phyloP scores from a whole-genome alignment of 345 rosid species.

The Aquilaria yunnanensis region DNA sequence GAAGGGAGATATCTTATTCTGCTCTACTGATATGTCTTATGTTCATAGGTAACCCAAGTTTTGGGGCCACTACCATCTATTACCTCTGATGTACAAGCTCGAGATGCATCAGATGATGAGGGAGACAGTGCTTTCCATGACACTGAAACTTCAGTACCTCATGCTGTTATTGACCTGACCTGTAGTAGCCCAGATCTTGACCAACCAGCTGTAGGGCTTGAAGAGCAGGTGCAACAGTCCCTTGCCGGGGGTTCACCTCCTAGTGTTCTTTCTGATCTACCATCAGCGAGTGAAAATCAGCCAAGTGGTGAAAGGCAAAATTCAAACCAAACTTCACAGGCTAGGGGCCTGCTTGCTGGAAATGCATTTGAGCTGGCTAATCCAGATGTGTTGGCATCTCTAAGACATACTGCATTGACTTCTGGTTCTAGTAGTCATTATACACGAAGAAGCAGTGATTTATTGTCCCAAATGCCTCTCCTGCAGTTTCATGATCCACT shows the following conservation, averaged over 20 bases:
- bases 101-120: slow-evolving; percentile 21
- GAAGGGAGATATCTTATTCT: too few relatives aligned
- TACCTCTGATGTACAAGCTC: slow-evolving; percentile 25
- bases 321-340: slow-evolving; percentile 4
- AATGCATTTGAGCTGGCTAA: neutral
- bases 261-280: slow-evolving; percentile 7
- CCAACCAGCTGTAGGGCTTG: slow-evolving; percentile 1
- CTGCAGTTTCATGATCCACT: too few relatives aligned
- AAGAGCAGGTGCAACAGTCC: slow-evolving; percentile 13
- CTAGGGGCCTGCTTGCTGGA: slow-evolving; percentile 11
- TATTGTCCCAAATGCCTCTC: too few relatives aligned
- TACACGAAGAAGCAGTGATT: too few relatives aligned
- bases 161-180: slow-evolving; percentile 15
- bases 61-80: slow-evolving; percentile 18
- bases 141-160: slow-evolving; percentile 15
- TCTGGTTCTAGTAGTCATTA: too few relatives aligned
- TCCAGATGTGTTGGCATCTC: neutral
- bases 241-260: slow-evolving; percentile 10
- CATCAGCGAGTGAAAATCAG: slow-evolving; percentile 8
- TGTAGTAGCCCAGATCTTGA: slow-evolving; percentile 7
- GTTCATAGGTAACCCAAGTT: slow-evolving; percentile 26
- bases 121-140: slow-evolving; percentile 15
- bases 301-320: slow-evolving; percentile 12
- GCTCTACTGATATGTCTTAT: slow-evolving; percentile 3
- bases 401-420: too few relatives aligned